These are phyloP conservation scores for Scheffersomyces amazonensis DNA, from an alignment of 805 yeast genomes.

Conservation along the genomic window DNA sequence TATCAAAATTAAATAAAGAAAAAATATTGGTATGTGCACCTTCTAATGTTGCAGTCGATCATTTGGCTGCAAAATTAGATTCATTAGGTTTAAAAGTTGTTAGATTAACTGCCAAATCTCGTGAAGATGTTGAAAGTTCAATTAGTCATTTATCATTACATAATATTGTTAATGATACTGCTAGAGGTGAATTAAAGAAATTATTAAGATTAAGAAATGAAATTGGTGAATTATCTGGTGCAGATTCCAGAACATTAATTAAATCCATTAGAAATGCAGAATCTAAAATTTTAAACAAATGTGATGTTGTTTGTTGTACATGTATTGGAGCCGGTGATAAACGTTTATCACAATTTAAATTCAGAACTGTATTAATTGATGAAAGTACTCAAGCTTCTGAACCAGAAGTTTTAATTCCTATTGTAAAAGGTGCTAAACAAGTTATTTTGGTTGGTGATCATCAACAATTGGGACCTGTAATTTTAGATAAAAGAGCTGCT, in stretches of 20 bases:
- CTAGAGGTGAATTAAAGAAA: conserved; percentile 58
- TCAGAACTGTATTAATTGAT: conserved; percentile 82
- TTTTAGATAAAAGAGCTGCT: conserved; percentile 74
- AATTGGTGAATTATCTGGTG: conserved; percentile 62
- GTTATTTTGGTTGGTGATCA: conserved; percentile 93
- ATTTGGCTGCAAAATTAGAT: conserved; percentile 71
- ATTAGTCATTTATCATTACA: conserved; percentile 59
- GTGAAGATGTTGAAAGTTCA: conserved; percentile 76
- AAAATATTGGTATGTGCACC: conserved; percentile 90
- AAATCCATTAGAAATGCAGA: conserved; percentile 48
- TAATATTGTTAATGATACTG: conserved; percentile 43
- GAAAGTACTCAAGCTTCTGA: conserved; percentile 94
- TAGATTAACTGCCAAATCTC: conserved; percentile 68
- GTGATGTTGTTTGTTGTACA: conserved; percentile 85
- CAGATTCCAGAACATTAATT: conserved; percentile 44
- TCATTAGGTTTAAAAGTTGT: conserved; percentile 74
- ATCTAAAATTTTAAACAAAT: conserved; percentile 43
- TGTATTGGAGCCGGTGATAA: conserved; percentile 90
- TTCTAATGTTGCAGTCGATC: conserved; percentile 93
- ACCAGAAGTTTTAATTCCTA: conserved; percentile 87
- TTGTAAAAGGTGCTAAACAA: conserved; percentile 86
- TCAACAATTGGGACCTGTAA: conserved; percentile 92
- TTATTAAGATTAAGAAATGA: conserved; percentile 57
- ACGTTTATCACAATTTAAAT: conserved; percentile 52
- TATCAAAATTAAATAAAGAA: conserved; percentile 58